Conservation (phyloP, 2,329 filamentous ascomycete species). For the Scedosporium aurantiacum region DNA sequence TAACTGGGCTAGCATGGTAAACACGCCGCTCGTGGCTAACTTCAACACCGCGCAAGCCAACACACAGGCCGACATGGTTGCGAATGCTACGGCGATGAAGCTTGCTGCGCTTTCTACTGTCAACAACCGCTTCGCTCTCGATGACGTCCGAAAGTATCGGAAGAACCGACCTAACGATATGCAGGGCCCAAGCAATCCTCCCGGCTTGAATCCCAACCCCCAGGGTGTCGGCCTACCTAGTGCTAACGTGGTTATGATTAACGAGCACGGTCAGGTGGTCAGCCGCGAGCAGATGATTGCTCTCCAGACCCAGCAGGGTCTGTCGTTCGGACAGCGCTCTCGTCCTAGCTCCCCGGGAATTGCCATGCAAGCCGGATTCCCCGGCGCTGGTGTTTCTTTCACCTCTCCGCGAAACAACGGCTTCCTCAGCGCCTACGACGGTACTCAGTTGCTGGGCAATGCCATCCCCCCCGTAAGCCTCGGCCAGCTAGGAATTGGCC, state of each 20-base stretch:
- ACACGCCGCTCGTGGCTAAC: conserved; percentile 87
- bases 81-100: conserved; percentile 98
- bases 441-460: conserved; percentile 58
- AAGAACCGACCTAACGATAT: conserved; percentile 76
- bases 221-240: conserved; percentile 53
- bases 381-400: conserved; percentile 55
- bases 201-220: conserved; percentile 51
- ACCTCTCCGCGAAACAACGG: conserved; percentile 89
- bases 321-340: conserved; percentile 59
- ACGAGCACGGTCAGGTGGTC: conserved; percentile 81
- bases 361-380: conserved; percentile 53
- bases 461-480: conserved; percentile 62
- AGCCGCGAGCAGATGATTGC: conserved; percentile 76
- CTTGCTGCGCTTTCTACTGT: conserved; percentile 92
- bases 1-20: conserved; percentile 98
- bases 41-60: conserved; percentile 54
- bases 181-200: conserved; percentile 42
- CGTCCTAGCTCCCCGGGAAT: conserved; percentile 84
- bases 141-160: conserved; percentile 94
- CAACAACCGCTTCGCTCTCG: conserved; percentile 93
- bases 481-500: conserved; percentile 57
- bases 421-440: conserved; percentile 82
- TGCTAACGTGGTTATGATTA: conserved; percentile 84
- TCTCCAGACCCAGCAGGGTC: conserved; percentile 58
- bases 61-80: conserved; percentile 89